A percentile compares a stretch with the other conserved stretches of the same genome.
These are phyloP conservation scores for Glycine tomentella DNA, from an alignment of 306 rosid species.

Conservation along the genomic window DNA sequence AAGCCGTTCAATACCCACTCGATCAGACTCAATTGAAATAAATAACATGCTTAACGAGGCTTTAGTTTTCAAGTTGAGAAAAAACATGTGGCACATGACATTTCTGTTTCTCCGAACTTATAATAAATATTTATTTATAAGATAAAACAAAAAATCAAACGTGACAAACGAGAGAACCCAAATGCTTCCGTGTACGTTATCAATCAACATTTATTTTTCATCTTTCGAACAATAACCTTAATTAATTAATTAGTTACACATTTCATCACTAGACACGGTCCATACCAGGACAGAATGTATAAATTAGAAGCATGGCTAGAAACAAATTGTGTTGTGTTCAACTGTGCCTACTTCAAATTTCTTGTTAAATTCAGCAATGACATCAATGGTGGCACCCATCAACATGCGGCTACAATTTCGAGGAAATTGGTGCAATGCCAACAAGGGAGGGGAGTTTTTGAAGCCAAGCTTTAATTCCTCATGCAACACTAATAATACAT, in stretches of 20 bases:
- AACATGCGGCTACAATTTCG: conserved; percentile 24
- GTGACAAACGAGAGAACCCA: background rate
- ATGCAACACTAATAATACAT: background rate
- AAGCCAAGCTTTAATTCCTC: background rate
- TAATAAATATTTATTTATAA: background rate
- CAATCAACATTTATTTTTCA: background rate
- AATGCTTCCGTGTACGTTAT: background rate
- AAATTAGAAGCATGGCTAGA: background rate
- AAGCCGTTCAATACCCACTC: too few species aligned
- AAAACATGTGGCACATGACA: background rate
- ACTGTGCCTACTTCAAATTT: background rate
- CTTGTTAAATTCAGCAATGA: background rate
- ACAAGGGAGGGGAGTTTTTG: conserved; percentile 13
- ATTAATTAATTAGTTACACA: background rate
- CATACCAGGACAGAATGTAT: background rate
- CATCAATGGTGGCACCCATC: conserved; percentile 51
- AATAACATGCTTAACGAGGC: too few species aligned
- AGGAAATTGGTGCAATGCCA: conserved; percentile 22
- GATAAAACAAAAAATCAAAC: background rate
- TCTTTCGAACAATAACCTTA: too few species aligned
- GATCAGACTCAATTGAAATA: too few species aligned
- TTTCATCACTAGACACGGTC: background rate
- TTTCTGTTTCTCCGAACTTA: background rate
- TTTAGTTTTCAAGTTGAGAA: background rate
- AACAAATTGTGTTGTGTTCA: background rate